Base-by-base conservation (phyloP, 306 rosid genomes). In the Begonia masoniana region DNA sequence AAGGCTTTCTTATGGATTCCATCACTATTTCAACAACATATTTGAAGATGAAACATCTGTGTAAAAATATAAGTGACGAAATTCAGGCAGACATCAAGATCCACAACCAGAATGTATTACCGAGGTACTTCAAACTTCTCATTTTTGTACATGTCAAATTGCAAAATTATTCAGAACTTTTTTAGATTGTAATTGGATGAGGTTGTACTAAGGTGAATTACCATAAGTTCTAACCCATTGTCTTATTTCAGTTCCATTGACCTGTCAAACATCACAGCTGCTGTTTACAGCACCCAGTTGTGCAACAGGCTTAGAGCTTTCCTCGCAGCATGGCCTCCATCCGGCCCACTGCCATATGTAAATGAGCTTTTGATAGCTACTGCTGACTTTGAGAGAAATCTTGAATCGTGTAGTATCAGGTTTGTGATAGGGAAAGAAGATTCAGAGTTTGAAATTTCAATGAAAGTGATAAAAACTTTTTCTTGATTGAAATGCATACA, bases 331-430 rank as follows among this genome's bases (percentile, higher is more conserved):
- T 83, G 82, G 85, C 97, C 97, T 56, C 97, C 97, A 24, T 81
- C 97, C 16, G 65, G 92, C 68, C 97, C 97, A 36, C 80, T 75
- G 57, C 58, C 79, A 39, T 87, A 83, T 62, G 81, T 91, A 48
- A 85, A 83, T 72, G 96, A 91, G 55, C 92, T 91, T 71, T 61
- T 91, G 46, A 67, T 83, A 57, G 94, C 92, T 56, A 58, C 77
- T 50, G 92, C 92, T 50, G 96, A 91, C 61, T 91, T 91, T 71
- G 96, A 91, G 74, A 82, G 97, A 70, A 78, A 82, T 74, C 85
- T 91, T 47, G 94, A 81, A 57, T 81, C 75, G 52, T 85, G 96
- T 94, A 77, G 73, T 56, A 83, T 91, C 78, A 76, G 96, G 97
- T 91, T 58, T 55, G 74, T 59, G 16, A 49, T 68, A 43, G 16